Percentiles rank a stretch among this genome's conserved stretches.
phyloP scores from a whole-genome alignment of 345 rosid species.

The Citrus unshiu region DNA sequence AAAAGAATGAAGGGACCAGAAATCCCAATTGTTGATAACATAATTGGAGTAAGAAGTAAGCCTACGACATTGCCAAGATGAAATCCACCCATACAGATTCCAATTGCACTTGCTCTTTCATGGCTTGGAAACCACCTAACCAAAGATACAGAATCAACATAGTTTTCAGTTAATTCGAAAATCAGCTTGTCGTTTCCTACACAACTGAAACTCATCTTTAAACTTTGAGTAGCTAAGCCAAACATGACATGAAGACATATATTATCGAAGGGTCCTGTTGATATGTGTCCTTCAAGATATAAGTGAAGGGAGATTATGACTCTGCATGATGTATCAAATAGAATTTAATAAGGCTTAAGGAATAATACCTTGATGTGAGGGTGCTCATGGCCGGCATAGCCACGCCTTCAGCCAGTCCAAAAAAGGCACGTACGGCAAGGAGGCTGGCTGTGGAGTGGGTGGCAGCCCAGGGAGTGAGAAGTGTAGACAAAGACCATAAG shows the following conservation, averaged over 20 bases:
- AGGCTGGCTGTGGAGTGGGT: conserved; percentile 68
- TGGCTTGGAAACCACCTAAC: conserved; percentile 80
- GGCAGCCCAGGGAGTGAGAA: conserved; percentile 94
- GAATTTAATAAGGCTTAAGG: background rate
- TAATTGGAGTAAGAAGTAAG: conserved; percentile 66
- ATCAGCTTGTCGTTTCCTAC: background rate
- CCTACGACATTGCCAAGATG: conserved; percentile 94
- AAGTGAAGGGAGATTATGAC: background rate
- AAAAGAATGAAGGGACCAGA: conserved; percentile 80
- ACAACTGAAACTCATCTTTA: background rate
- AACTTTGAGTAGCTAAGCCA: background rate
- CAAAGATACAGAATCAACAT: background rate
- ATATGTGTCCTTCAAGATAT: background rate
- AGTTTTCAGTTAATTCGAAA: background rate
- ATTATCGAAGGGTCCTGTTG: background rate
- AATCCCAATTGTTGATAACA: conserved; percentile 68
- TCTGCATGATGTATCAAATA: background rate
- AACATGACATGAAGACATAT: background rate
- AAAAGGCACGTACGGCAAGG: conserved; percentile 71
- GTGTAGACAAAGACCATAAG: conserved; percentile 86
- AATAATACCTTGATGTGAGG: conserved; percentile 64
- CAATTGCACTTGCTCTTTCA: conserved; percentile 90
- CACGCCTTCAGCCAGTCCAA: conserved; percentile 91
- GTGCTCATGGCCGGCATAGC: conserved; percentile 90
- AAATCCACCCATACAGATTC: conserved; percentile 93